These are phyloP conservation scores for Rhodotorula toruloides DNA, from an alignment of 768 basidiomycete genomes.

Conservation along the genomic window DNA sequence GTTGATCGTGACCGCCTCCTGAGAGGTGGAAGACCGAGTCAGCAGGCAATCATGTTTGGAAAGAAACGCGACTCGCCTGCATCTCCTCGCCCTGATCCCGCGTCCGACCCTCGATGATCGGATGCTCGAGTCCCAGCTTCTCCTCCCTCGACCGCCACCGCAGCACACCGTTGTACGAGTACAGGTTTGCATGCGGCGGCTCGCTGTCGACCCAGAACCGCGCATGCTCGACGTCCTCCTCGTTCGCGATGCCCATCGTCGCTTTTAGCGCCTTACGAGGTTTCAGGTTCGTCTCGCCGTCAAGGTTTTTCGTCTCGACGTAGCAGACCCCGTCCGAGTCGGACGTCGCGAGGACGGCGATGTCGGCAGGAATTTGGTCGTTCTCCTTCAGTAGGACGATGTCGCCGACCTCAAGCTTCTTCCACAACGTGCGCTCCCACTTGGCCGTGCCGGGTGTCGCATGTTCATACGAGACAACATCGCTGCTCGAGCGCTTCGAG, in stretches of 20 bases:
- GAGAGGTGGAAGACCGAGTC: background rate
- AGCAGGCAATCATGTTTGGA: background rate
- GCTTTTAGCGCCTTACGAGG: slow-evolving; percentile 69
- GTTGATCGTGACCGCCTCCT: slow-evolving; percentile 67
- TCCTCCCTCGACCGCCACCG: slow-evolving; percentile 62
- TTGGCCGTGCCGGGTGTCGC: slow-evolving; percentile 64
- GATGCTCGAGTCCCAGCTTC: slow-evolving; percentile 47
- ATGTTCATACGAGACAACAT: slow-evolving; percentile 76
- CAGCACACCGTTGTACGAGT: slow-evolving; percentile 79
- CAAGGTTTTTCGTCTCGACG: slow-evolving; percentile 95
- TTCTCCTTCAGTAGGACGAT: slow-evolving; percentile 83
- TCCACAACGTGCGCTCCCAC: slow-evolving; percentile 97
- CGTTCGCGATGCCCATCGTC: slow-evolving; percentile 67
- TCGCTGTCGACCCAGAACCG: slow-evolving; percentile 87
- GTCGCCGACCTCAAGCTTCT: slow-evolving; percentile 98
- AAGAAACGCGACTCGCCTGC: background rate
- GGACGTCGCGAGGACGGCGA: slow-evolving; percentile 84
- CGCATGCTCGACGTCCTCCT: slow-evolving; percentile 84
- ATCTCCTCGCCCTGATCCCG: slow-evolving; percentile 39
- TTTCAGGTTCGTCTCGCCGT: slow-evolving; percentile 96
- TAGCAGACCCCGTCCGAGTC: slow-evolving; percentile 89
- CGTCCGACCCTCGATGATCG: slow-evolving; percentile 25
- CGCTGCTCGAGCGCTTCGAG: slow-evolving; percentile 50
- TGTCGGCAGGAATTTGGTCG: slow-evolving; percentile 94
- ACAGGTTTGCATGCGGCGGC: slow-evolving; percentile 87